Percentiles rank a stretch among this genome's conserved stretches.
Evolutionary conservation across 768 basidiomycete species (phyloP).

Genomic region (Trametes cingulata): DNA sequence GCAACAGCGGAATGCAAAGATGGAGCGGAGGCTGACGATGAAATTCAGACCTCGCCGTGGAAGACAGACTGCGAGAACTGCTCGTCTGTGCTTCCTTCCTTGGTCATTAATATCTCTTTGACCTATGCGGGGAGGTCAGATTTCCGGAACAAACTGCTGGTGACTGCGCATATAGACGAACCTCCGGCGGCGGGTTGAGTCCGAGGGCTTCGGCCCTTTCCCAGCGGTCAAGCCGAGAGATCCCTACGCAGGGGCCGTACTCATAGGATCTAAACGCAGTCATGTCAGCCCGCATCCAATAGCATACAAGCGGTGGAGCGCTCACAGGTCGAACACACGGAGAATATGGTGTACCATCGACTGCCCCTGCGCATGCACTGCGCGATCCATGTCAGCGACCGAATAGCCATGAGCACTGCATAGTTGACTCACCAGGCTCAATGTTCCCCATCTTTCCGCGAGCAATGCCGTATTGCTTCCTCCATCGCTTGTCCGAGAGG

Average conservation of each 20-base stretch:
- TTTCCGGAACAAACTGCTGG: not conserved
- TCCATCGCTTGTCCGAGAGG: constrained; percentile 38
- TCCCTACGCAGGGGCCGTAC: constrained; percentile 78
- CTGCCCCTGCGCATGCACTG: constrained; percentile 68
- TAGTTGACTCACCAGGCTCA: constrained; percentile 54
- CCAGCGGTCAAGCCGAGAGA: constrained; percentile 86
- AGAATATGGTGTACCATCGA: constrained; percentile 71
- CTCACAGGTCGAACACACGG: constrained; percentile 75
- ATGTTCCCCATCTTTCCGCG: constrained; percentile 55
- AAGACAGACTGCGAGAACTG: constrained; percentile 68
- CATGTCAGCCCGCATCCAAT: constrained; percentile 3
- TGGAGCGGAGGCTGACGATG: too few relatives aligned
- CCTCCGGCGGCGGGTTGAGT: constrained; percentile 78
- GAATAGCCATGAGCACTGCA: not conserved
- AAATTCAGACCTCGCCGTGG: constrained; percentile 21
- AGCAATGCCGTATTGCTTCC: constrained; percentile 48
- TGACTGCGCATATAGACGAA: constrained; percentile 34
- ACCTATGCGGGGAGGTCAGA: constrained; percentile 47
- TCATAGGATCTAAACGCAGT: constrained; percentile 59
- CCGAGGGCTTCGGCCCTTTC: constrained; percentile 79
- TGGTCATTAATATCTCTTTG: constrained; percentile 71
- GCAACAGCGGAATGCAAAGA: not conserved
- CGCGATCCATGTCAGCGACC: not conserved
- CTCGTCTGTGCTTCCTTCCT: constrained; percentile 55
- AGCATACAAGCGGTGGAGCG: not conserved